Evolutionary conservation across 495 filamentous ascomycete species (phyloP).

Genomic region (Penicillium maclennaniae): DNA sequence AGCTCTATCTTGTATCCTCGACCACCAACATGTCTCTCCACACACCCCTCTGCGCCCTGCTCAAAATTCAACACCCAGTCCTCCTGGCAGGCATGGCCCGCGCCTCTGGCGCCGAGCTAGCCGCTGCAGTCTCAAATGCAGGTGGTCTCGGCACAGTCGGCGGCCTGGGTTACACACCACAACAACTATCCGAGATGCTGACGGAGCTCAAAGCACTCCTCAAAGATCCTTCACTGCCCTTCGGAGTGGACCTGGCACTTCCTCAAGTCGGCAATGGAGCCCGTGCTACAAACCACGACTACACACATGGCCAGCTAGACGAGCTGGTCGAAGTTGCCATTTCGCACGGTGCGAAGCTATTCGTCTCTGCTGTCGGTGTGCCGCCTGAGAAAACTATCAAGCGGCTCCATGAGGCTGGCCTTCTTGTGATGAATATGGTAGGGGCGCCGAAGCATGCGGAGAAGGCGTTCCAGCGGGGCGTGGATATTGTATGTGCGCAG

Average conservation of each 20-base stretch:
- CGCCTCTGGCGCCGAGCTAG: constrained; percentile 69
- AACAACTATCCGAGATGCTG: constrained; percentile 74
- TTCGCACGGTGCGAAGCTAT: constrained; percentile 69
- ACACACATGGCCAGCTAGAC: constrained; percentile 78
- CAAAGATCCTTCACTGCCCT: constrained; percentile 59
- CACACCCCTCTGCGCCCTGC: constrained; percentile 71
- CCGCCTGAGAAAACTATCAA: constrained; percentile 67
- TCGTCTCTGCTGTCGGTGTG: constrained; percentile 80
- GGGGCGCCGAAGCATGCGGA: constrained; percentile 81
- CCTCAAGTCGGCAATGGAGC: constrained; percentile 78
- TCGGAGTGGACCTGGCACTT: constrained; percentile 84
- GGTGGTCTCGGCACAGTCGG: constrained; percentile 84
- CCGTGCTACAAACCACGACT: constrained; percentile 86
- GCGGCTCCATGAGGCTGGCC: constrained; percentile 66
- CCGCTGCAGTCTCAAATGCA: constrained; percentile 83
- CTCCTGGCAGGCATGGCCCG: constrained; percentile 87
- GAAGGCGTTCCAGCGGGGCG: constrained; percentile 75
- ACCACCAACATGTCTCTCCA: constrained; percentile 49
- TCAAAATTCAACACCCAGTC: constrained; percentile 77
- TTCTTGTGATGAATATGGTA: constrained; percentile 95
- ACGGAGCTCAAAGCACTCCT: constrained; percentile 75
- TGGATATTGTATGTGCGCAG: constrained; percentile 82
- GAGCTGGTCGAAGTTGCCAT: constrained; percentile 79
- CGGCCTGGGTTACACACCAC: constrained; percentile 79
- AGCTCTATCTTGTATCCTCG: neutral